Percentiles rank a stretch among this genome's conserved stretches.
These are phyloP conservation scores for Arctium minus DNA, from an alignment of 129 eudicot genomes.

Conservation along the genomic window DNA sequence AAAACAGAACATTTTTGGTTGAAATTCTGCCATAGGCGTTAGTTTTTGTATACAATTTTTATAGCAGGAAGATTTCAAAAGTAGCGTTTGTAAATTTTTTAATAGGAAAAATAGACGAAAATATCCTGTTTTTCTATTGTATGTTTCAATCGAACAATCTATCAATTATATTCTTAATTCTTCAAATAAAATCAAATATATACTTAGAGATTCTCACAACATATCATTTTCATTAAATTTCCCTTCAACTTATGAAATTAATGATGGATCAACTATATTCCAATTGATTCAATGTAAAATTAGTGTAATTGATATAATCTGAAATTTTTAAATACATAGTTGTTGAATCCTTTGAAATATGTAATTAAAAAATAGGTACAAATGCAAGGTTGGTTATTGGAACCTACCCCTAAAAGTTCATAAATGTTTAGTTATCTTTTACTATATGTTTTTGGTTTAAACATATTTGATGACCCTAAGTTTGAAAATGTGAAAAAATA, in stretches of 20 bases:
- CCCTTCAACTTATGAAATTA: not conserved
- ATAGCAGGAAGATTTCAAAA: not conserved
- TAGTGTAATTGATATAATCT: no score
- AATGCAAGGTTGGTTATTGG: not conserved
- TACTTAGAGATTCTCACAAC: not conserved
- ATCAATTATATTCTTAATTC: not conserved
- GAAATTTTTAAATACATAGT: no score
- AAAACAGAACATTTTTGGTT: not conserved
- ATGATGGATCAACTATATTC: not conserved
- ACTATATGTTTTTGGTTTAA: no score
- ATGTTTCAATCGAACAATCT: not conserved
- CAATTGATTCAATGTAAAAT: not conserved
- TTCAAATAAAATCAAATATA: no score
- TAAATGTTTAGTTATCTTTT: no score
- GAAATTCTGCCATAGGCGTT: not conserved
- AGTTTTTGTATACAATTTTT: not conserved
- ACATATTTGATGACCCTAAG: no score
- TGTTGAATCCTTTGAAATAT: no score
- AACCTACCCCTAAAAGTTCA: not conserved
- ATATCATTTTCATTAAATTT: not conserved
- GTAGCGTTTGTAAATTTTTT: not conserved
- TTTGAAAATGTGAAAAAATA: no score
- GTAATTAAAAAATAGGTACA: not conserved
- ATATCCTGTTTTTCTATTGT: not conserved
- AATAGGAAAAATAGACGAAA: not conserved